Percentiles rank a stretch among this genome's conserved stretches.
Evolutionary conservation across 768 basidiomycete genomes (phyloP).

Genomic region (Amanita fuliginea): DNA sequence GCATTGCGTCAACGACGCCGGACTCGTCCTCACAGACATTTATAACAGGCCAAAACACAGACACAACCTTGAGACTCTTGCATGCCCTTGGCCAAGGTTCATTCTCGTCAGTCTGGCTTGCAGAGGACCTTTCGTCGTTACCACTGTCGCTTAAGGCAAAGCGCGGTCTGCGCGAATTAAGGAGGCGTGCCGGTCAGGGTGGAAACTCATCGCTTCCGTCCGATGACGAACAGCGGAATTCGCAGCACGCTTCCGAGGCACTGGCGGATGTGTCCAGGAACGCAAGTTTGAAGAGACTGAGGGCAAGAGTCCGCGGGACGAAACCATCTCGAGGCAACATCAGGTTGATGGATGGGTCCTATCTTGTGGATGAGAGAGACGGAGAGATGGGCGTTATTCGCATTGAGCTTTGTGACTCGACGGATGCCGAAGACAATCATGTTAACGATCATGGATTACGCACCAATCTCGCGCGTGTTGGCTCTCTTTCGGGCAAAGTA

Average conservation of each 20-base stretch:
- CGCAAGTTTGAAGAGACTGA: constrained; percentile 15
- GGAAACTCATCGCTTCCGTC: background rate
- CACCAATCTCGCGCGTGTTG: constrained; percentile 8
- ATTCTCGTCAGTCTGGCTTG: constrained; percentile 71
- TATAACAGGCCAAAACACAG: constrained; percentile 8
- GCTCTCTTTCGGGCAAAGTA: constrained; percentile 7
- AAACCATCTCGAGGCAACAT: constrained; percentile 12
- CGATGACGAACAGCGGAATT: background rate
- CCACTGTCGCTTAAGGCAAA: constrained; percentile 32
- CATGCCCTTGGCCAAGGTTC: constrained; percentile 57
- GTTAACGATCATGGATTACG: constrained; percentile 1
- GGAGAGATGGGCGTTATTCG: constrained; percentile 17
- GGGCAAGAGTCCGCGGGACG: constrained; percentile 17
- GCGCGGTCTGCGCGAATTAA: constrained; percentile 29
- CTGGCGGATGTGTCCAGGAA: constrained; percentile 2
- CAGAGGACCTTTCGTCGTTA: constrained; percentile 37
- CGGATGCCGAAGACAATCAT: background rate
- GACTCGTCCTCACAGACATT: constrained; percentile 8
- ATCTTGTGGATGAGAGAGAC: constrained; percentile 18
- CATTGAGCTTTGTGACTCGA: constrained; percentile 2
- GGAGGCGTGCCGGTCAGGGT: constrained; percentile 16
- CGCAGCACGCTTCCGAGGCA: no score
- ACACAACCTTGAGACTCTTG: constrained; percentile 35
- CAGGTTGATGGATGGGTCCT: constrained; percentile 9
- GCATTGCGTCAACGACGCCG: constrained; percentile 5